These are phyloP conservation scores for Pythium aquatile DNA, from an alignment of 352 stramenopile genomes.

Conservation along the genomic window DNA sequence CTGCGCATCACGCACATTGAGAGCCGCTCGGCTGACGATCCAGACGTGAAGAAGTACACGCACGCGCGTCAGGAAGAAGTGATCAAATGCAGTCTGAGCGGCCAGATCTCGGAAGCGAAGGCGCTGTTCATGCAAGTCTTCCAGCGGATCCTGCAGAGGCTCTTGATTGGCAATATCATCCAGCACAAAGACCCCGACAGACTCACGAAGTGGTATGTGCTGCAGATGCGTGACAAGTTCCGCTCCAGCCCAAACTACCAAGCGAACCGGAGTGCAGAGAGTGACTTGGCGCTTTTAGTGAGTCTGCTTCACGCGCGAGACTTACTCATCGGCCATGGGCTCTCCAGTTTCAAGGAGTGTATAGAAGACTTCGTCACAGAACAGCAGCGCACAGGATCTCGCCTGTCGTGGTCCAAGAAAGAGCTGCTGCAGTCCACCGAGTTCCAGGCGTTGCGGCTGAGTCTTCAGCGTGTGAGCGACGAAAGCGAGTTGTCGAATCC, in stretches of 20 bases:
- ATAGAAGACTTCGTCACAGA: slow-evolving; percentile 60
- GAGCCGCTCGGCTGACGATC: slow-evolving; percentile 92
- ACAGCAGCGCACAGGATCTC: slow-evolving; percentile 34
- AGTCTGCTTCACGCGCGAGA: slow-evolving; percentile 75
- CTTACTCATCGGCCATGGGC: slow-evolving; percentile 72
- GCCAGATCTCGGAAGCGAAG: slow-evolving; percentile 67
- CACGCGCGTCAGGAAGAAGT: slow-evolving; percentile 83
- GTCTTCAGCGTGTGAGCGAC: slow-evolving; percentile 34
- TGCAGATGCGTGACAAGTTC: slow-evolving; percentile 74
- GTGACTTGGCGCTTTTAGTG: slow-evolving; percentile 72
- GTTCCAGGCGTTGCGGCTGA: slow-evolving; percentile 61
- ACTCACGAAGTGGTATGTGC: slow-evolving; percentile 76
- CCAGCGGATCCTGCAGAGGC: slow-evolving; percentile 53
- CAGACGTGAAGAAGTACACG: slow-evolving; percentile 91
- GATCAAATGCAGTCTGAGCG: slow-evolving; percentile 64
- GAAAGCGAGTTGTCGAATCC: slow-evolving; percentile 6
- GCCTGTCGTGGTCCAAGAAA: slow-evolving; percentile 78
- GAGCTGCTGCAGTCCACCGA: slow-evolving; percentile 70
- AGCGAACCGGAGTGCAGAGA: slow-evolving; percentile 69
- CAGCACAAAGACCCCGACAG: slow-evolving; percentile 71
- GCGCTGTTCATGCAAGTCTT: slow-evolving; percentile 63
- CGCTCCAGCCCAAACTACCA: slow-evolving; percentile 61
- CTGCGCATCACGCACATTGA: slow-evolving; percentile 95
- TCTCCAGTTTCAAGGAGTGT: slow-evolving; percentile 72
- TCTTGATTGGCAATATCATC: slow-evolving; percentile 57